Percentiles rank a stretch among this genome's conserved stretches.
Conservation (phyloP, 176 grass and related monocot genomes). For the Oryza glaberrima region DNA sequence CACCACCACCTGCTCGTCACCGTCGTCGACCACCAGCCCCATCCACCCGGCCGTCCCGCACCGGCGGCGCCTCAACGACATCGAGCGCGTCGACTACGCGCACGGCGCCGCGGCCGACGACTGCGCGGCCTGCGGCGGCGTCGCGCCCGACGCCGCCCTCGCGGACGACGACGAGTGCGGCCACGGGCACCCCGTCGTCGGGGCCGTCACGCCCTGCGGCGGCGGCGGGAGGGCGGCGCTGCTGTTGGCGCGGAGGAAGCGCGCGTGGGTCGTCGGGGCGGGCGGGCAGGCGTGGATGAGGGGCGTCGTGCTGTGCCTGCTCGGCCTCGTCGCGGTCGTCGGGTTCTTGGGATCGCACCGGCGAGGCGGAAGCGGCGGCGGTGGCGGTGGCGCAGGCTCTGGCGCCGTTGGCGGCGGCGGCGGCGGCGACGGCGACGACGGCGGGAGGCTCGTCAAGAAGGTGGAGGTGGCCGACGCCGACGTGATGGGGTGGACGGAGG, state of each 20-base stretch:
- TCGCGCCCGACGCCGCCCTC: not conserved
- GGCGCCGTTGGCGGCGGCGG: not conserved
- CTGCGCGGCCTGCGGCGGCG: not conserved
- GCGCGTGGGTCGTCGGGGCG: slow-evolving; percentile 2
- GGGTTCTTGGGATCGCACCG: slow-evolving; percentile 52
- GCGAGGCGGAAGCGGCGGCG: not conserved
- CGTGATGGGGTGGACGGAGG: slow-evolving; percentile 60
- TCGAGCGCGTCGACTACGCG: slow-evolving; percentile 39
- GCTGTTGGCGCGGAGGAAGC: slow-evolving; percentile 48
- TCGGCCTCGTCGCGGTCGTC: slow-evolving; percentile 55
- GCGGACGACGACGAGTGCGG: slow-evolving; percentile 27
- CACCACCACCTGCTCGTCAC: slow-evolving; percentile 12
- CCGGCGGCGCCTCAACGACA: slow-evolving; percentile 55
- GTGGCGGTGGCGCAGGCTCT: not conserved
- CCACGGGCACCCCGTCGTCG: not conserved
- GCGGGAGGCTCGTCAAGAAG: slow-evolving; percentile 44
- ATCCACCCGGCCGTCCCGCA: slow-evolving; percentile 49
- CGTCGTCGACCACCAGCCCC: slow-evolving; percentile 34
- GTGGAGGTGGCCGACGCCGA: slow-evolving; percentile 52
- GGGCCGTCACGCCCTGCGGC: not conserved
- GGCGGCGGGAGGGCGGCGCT: slow-evolving; percentile 11
- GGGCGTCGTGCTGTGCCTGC: slow-evolving; percentile 55
- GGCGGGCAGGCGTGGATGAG: slow-evolving; percentile 51
- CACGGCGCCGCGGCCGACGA: not conserved
- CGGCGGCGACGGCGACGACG: slow-evolving; percentile 3